Evolutionary conservation across 2,329 filamentous ascomycete genomes (phyloP).

Genomic region (Alternaria ventricosa): DNA sequence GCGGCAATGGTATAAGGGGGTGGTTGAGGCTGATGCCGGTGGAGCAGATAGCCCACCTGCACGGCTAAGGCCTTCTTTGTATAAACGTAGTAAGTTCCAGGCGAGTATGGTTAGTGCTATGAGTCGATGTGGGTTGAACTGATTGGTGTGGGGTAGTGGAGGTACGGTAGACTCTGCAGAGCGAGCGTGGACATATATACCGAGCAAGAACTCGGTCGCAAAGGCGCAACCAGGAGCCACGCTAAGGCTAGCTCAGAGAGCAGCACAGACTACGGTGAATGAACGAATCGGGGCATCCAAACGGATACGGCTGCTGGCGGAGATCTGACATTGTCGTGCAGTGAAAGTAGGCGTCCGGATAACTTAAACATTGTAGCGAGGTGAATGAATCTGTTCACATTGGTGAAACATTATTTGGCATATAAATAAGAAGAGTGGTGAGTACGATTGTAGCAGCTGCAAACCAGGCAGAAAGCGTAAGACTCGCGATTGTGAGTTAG

Average conservation of each 20-base stretch:
- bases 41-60: not conserved
- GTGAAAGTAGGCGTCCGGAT: not conserved
- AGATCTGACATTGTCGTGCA: not conserved
- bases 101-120: not conserved
- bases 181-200: not conserved
- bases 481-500: no score
- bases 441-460: no score
- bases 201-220: not conserved
- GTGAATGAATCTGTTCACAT: not conserved
- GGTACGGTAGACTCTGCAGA: not conserved
- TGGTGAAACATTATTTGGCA: not conserved
- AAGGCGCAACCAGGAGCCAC: not conserved
- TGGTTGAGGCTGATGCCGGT: not conserved
- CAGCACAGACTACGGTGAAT: not conserved
- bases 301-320: not conserved
- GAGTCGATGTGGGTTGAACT: not conserved
- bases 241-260: accelerated
- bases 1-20: not conserved
- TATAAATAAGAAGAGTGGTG: no score
- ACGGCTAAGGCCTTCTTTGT: not conserved
- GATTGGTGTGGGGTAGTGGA: accelerated
- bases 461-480: no score
- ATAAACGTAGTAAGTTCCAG: accelerated
- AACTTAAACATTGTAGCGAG: not conserved
- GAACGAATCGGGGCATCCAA: not conserved